Conservation (phyloP, 352 stramenopile genomes). For the Thraustochytrium sp. region DNA sequence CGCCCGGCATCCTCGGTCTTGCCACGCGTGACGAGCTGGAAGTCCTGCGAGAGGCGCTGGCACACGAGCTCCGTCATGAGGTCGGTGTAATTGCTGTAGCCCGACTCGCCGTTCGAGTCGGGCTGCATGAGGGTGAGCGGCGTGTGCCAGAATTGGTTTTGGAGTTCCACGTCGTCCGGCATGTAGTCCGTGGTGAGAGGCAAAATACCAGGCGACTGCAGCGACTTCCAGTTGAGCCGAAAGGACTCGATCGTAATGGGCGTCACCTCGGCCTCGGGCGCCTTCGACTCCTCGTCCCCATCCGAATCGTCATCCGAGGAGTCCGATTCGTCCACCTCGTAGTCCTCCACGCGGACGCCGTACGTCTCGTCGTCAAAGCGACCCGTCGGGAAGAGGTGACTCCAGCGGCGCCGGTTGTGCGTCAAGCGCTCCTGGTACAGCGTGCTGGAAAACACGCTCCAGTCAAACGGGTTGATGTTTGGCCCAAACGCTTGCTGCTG, state of each 20-base stretch:
- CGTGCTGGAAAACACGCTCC: background rate
- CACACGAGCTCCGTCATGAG: conserved; percentile 23
- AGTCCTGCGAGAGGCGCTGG: conserved; percentile 35
- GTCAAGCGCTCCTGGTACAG: conserved; percentile 37
- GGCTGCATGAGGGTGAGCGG: conserved; percentile 12
- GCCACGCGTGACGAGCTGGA: background rate
- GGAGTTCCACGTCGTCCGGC: background rate
- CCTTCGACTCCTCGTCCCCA: background rate
- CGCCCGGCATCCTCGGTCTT: background rate
- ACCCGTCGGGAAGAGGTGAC: conserved; percentile 26
- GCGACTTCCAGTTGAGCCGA: conserved; percentile 25
- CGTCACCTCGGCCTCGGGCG: background rate
- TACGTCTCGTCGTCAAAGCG: conserved; percentile 26
- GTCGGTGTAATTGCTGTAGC: background rate
- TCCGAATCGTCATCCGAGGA: background rate
- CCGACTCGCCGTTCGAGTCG: background rate
- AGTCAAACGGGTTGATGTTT: conserved; percentile 31
- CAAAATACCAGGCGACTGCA: conserved; percentile 32
- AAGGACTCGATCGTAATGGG: conserved; percentile 34
- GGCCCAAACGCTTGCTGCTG: no score
- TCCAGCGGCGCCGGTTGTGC: conserved; percentile 31
- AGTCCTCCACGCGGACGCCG: conserved; percentile 33
- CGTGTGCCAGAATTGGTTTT: background rate
- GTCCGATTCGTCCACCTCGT: background rate
- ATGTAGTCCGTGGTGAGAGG: conserved; percentile 36